These are phyloP conservation scores for Podospora fimiseda DNA, from an alignment of 495 filamentous ascomycete species.

Conservation along the genomic window DNA sequence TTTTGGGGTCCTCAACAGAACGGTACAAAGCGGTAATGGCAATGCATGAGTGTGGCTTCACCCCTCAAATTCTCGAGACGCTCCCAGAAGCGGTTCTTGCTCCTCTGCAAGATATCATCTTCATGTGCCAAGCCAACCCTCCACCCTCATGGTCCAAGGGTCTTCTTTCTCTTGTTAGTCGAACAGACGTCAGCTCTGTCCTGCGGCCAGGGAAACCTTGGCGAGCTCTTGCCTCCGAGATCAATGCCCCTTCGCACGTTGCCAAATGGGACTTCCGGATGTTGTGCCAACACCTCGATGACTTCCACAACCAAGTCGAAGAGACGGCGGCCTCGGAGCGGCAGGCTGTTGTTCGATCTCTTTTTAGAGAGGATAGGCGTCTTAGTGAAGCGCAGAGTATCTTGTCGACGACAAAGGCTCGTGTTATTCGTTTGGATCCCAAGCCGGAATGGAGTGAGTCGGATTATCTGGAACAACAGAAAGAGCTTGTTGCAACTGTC, in stretches of 20 bases:
- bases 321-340: conserved; percentile 63
- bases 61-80: conserved; percentile 58
- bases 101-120: conserved; percentile 77
- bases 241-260: conserved; percentile 50
- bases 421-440: conserved; percentile 68
- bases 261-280: conserved; percentile 67
- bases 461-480: conserved; percentile 87
- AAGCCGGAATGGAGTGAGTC: conserved; percentile 76
- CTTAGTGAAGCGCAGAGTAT: conserved; percentile 74
- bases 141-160: conserved; percentile 66
- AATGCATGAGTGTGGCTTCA: conserved; percentile 56
- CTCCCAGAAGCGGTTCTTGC: conserved; percentile 75
- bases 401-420: conserved; percentile 68
- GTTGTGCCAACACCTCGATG: conserved; percentile 43
- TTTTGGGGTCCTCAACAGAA: conserved; percentile 30
- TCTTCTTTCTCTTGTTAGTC: conserved; percentile 68
- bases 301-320: conserved; percentile 34
- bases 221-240: conserved; percentile 30
- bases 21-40: conserved; percentile 49
- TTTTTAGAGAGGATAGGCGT: conserved; percentile 87
- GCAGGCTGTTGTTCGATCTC: conserved; percentile 68
- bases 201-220: conserved; percentile 46
- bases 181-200: conserved; percentile 71
- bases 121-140: conserved; percentile 71
- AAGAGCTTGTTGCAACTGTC: conserved; percentile 75